phyloP scores from a whole-genome alignment of 2,329 filamentous ascomycete genomes.

The Colletotrichum australisinense region DNA sequence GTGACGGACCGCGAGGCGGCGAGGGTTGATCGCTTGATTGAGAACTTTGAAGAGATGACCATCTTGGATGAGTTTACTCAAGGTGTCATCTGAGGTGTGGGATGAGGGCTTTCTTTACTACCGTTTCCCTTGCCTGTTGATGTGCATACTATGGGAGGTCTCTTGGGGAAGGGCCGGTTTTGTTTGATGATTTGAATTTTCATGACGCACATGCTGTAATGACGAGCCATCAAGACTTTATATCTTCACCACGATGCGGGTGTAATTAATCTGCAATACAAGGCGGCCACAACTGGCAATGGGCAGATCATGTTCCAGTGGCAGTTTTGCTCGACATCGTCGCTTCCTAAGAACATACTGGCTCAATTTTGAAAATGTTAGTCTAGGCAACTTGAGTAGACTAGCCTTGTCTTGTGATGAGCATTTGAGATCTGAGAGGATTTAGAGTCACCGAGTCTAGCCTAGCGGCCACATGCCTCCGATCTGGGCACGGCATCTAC shows the following conservation, averaged over 20 bases:
- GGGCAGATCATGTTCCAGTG: not conserved
- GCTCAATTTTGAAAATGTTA: not conserved
- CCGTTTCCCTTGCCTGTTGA: not conserved
- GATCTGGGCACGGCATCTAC: not conserved
- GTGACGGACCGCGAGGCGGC: constrained; percentile 47
- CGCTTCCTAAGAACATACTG: not conserved
- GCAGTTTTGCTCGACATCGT: not conserved
- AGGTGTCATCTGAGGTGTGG: constrained; percentile 4
- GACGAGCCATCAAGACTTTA: not conserved
- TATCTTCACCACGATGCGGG: not conserved
- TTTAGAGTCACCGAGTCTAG: not conserved
- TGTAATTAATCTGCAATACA: not conserved
- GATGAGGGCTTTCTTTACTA: too few species aligned
- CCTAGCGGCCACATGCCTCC: not conserved
- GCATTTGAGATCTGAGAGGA: not conserved
- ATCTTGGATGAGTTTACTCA: constrained; percentile 29
- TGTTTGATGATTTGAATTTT: not conserved
- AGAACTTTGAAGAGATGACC: constrained; percentile 43
- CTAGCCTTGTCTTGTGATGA: not conserved
- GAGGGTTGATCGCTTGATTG: constrained; percentile 46
- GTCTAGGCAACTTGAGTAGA: not conserved
- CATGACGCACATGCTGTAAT: not conserved
- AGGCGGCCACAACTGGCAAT: not conserved
- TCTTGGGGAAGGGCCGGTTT: not conserved
- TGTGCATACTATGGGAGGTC: not conserved